Evolutionary conservation across 352 stramenopile species (phyloP), one percentile per base, ranked within the genome.

Genomic region (Peronosclerospora sorghi): DNA sequence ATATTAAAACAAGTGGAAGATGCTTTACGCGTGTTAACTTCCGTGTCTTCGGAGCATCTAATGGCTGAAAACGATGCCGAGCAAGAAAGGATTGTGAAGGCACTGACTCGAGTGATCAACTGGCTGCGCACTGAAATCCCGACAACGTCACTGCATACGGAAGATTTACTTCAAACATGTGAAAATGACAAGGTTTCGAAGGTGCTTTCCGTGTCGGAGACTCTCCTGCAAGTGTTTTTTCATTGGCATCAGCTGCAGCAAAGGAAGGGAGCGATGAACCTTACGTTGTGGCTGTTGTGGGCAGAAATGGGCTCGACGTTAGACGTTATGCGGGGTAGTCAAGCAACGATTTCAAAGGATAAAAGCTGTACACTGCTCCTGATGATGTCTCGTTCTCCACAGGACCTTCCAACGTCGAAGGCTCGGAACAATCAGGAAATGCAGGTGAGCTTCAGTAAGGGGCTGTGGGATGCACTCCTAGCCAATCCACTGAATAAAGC

Each of bases 211-310:
- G 17, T 15, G 12, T 7, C 50, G n/a, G 35, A 38, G 12, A 37
- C 47, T 27, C 28, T 59, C 1, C 12, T 28, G 19, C 42, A 48
- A 5, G 45, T 57, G 14, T 63, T 66, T 45, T 30, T 23, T 9
- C 35, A 45, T 21, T 70, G 56, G 56, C 41, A 59, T 30, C 40
- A 51, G 14, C 23, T 48, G 34, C 51, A 57, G n/a, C 41, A 43
- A 26, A 17, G 23, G 28, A 41, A 29, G 47, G 32, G 44, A 8
- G 10, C 35, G 13, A 38, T 65, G 19, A 51, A 17, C 8, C 15
- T 28, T 17, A 43, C 18, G 10, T 19, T 63, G 8, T 70, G 60
- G 60, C 51, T 70, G 24, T 5, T 54, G 45, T 70, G 60, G 60
- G n/a, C 30, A 12, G 41, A 66, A 20, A 29, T 70, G 36, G 56